Evolutionary conservation across 495 filamentous ascomycete species (phyloP).

Genomic region (Pyrenula aspistea): DNA sequence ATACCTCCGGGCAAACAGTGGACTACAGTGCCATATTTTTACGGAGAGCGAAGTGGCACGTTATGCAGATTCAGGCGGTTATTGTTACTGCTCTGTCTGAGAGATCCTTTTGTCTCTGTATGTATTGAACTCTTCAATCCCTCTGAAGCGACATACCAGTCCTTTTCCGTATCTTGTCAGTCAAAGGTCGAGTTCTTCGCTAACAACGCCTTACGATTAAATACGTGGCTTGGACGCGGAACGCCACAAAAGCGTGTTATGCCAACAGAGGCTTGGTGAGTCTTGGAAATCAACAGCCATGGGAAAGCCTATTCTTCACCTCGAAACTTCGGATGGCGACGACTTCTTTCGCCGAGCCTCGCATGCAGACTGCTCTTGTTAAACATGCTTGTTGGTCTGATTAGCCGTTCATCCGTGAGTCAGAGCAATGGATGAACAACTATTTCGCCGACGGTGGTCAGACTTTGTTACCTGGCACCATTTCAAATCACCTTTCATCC

Average conservation of each 20-base stretch:
- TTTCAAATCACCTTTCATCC: neutral
- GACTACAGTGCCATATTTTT: too few species aligned
- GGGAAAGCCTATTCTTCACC: neutral
- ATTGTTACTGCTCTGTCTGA: neutral
- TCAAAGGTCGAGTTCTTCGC: neutral
- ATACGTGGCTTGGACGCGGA: neutral
- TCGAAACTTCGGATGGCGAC: neutral
- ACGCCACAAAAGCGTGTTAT: neutral
- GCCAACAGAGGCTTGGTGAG: neutral
- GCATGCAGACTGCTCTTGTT: neutral
- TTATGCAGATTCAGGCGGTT: too few species aligned
- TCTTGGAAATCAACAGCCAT: neutral
- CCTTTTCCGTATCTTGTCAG: neutral
- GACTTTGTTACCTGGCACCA: neutral
- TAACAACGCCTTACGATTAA: neutral
- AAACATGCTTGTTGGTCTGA: neutral
- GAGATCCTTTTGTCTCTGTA: neutral
- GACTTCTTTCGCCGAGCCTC: neutral
- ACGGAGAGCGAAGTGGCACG: neutral
- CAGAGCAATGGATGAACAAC: neutral
- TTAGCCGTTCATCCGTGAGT: neutral
- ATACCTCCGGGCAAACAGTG: too few species aligned
- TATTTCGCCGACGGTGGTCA: neutral
- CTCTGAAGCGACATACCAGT: neutral
- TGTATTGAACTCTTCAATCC: neutral